Evolutionary conservation across 1,284 basidiomycete genomes (phyloP), one percentile per base, ranked within the genome.

Genomic region (Papiliotrema laurentii): DNA sequence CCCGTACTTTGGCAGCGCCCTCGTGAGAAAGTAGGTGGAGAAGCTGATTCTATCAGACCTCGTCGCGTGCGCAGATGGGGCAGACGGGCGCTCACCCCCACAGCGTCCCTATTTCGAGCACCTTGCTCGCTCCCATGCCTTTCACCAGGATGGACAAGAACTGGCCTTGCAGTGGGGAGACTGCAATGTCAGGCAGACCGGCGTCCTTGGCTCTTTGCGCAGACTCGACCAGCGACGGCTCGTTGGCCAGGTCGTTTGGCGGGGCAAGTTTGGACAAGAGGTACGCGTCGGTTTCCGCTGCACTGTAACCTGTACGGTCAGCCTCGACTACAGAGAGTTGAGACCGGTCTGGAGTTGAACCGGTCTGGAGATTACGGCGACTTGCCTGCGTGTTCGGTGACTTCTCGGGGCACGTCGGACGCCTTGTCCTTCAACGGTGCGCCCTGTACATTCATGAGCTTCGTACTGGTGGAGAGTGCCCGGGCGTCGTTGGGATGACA

Each of bases 81-180:
- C 22, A 28, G 21, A 21, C 11, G 14, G 14, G 5, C 2, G 56
- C 65, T 61, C 52, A 70, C 61, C 69, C 69, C 14, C 54, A 59
- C 13, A 69, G 40, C 6, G 69, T 72, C 4, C 69, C 69, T 36
- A 72, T 64, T 45, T 71, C 70, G 10, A 72, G 35, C 9, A 72
- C 56, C 30, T 58, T 59, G 48, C 58, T 60, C 1, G 66, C 70
- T 16, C 47, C 46, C 26, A 65, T 57, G 9, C 51, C 50, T 50
- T 54, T 64, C 2, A 58, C 59, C 14, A 70, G 44, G n/a, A 70
- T 51, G 11, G 50, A 56, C n/a, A 72, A 42, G 45, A 67, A 58
- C 49, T 72, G 69, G 1, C 66, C 69, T 48, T 66, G 63, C 50
- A 59, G 50, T 5, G 63, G 41, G 5, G 54, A 54, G 2, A 71